Percentiles rank a stretch among this genome's conserved stretches.
These are phyloP conservation scores for Ogataea angusta DNA, from an alignment of 805 yeast genomes.

Conservation along the genomic window DNA sequence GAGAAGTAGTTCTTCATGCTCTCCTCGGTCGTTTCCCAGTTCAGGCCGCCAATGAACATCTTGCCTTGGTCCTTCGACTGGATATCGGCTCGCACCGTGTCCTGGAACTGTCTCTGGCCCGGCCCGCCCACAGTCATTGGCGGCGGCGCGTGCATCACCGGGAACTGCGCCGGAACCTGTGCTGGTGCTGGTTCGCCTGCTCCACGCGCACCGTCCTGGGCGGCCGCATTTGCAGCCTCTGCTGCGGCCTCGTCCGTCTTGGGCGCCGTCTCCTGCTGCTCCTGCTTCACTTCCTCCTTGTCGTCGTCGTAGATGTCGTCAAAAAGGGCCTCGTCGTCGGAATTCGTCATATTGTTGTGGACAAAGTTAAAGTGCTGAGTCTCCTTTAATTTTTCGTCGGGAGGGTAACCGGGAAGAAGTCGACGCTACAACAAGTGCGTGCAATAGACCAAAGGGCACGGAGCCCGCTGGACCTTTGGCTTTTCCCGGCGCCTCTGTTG, in stretches of 20 bases:
- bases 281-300: constrained; percentile 19
- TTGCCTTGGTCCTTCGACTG: constrained; percentile 72
- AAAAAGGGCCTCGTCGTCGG: constrained; percentile 90
- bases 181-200: constrained; percentile 7
- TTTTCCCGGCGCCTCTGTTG: no score
- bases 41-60: constrained; percentile 94
- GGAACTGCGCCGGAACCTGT: constrained; percentile 18
- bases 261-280: constrained; percentile 4
- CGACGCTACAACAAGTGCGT: not conserved
- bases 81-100: constrained; percentile 45
- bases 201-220: constrained; percentile 18
- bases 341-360: constrained; percentile 45
- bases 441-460: not conserved
- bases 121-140: constrained; percentile 13
- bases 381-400: constrained; percentile 1
- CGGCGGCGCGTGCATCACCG: constrained; percentile 19
- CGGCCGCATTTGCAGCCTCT: constrained; percentile 3
- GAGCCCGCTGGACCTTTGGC: no score
- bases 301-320: constrained; percentile 73
- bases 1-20: constrained; percentile 76
- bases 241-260: not conserved
- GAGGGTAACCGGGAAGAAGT: constrained; percentile 2
- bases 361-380: constrained; percentile 1
- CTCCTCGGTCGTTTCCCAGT: constrained; percentile 97
- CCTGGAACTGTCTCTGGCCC: constrained; percentile 20